These are phyloP conservation scores for Trichosporon sp. DNA, from an alignment of 1,284 basidiomycete species.

Conservation along the genomic window DNA sequence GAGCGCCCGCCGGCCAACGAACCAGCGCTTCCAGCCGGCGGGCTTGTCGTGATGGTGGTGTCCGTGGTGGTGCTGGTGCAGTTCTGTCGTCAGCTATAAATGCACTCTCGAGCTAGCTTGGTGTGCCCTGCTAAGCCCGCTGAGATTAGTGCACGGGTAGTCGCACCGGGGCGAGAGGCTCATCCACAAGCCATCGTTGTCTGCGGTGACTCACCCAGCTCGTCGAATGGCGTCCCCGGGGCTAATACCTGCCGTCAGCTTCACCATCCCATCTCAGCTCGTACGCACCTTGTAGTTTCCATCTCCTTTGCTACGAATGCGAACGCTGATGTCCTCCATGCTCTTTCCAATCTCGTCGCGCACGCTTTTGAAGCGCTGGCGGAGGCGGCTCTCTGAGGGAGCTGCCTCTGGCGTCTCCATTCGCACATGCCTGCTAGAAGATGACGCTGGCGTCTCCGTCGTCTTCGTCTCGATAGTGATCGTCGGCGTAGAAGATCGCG, in stretches of 20 bases:
- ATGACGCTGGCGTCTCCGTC: background rate
- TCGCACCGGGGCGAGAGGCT: background rate
- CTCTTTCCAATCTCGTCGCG: constrained; percentile 22
- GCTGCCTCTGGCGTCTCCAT: background rate
- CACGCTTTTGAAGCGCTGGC: constrained; percentile 12
- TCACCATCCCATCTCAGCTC: background rate
- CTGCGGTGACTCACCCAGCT: constrained; percentile 32
- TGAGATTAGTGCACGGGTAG: background rate
- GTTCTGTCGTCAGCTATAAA: constrained; percentile 24
- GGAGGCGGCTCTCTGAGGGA: background rate
- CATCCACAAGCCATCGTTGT: background rate
- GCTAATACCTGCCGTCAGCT: constrained; percentile 26
- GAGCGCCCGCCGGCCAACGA: constrained; percentile 25
- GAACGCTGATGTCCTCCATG: constrained; percentile 35
- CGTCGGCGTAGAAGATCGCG: background rate
- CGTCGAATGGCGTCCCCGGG: constrained; percentile 46
- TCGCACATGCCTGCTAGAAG: background rate
- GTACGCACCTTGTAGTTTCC: constrained; percentile 13
- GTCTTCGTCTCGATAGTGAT: background rate
- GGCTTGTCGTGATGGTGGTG: constrained; percentile 10
- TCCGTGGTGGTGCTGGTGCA: constrained; percentile 31
- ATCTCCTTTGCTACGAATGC: constrained; percentile 28
- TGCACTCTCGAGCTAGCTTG: too few relatives aligned
- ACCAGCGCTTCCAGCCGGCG: constrained; percentile 21
- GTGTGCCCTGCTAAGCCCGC: background rate